Evolutionary conservation across 139 green algal species (phyloP), one percentile per base, ranked within the genome.

Genomic region (Diplosphaera chodatii): DNA sequence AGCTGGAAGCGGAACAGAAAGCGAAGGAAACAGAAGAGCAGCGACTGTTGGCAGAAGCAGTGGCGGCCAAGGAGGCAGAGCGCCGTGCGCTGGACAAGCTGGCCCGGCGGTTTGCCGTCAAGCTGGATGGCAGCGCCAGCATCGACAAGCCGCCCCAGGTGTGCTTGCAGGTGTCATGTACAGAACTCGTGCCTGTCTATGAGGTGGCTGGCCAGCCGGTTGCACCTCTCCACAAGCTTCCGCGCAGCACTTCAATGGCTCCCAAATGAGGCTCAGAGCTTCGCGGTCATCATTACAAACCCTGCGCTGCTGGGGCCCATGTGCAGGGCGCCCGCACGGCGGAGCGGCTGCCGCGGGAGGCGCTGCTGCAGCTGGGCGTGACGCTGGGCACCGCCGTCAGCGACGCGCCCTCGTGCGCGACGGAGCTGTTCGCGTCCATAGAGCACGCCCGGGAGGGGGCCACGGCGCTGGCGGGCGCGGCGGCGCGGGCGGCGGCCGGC

Each of bases 101-200:
- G 41, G 40, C 78, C 27, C 66, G 37, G 32, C 59, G 37, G 30
- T 85, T 84, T 77, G 73, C 65, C 2, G 32, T 81, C 29, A 55
- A 73, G 28, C 23, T 85, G 55, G 72, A 84, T 62, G 77, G 77
- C 30, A 64, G 27, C 48, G 64, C 80, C 32, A 33, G 40, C 8
- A 66, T 84, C 28, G n/a, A 64, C 33, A 55, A 69, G 10, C 80
- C 80, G 5, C 68, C 63, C 20, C 73, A 64, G 71, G 76, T 74
- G 59, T 62, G 21, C 3, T 18, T 25, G 48, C 3, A 10, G 37
- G 37, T 10, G 37, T 48, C n/a, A n/a, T n/a, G n/a, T n/a, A n/a
- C n/a, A n/a, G n/a, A n/a, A n/a, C n/a, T n/a, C n/a, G n/a, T n/a
- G n/a, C n/a, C n/a, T n/a, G n/a, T n/a, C n/a, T n/a, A n/a, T n/a